A percentile compares a stretch with the other conserved stretches of the same genome.
Conservation (phyloP, 495 filamentous ascomycete genomes). For the Penicillium alfredii region DNA sequence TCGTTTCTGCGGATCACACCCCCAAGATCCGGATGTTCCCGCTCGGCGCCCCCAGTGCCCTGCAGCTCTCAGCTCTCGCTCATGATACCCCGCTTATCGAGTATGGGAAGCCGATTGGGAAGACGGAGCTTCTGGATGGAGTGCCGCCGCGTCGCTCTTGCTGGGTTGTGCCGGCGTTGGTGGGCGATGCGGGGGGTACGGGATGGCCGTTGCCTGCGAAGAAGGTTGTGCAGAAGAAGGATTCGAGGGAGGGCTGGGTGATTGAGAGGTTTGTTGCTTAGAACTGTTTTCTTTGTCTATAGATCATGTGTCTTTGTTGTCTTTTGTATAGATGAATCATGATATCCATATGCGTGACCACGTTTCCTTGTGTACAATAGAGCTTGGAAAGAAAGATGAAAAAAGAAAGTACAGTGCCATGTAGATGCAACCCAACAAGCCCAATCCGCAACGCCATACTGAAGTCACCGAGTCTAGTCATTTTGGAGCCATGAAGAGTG, state of each 20-base stretch:
- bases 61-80: conserved; percentile 72
- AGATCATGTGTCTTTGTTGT: too few relatives aligned
- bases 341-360: conserved; percentile 21
- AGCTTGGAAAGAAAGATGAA: too few relatives aligned
- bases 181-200: conserved; percentile 59
- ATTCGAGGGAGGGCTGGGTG: conserved; percentile 68
- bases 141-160: conserved; percentile 58
- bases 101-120: conserved; percentile 85
- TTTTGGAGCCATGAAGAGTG: too few relatives aligned
- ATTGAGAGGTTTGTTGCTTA: conserved; percentile 54
- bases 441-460: too few relatives aligned
- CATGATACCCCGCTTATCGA: conserved; percentile 78
- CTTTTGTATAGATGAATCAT: conserved; percentile 24
- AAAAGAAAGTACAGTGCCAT: too few relatives aligned
- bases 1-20: conserved; percentile 38
- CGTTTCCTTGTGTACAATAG: too few relatives aligned
- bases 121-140: conserved; percentile 57
- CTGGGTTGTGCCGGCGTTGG: conserved; percentile 71
- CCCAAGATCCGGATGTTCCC: conserved; percentile 85
- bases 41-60: conserved; percentile 67
- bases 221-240: conserved; percentile 76
- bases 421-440: too few relatives aligned
- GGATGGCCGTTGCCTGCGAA: conserved; percentile 81
- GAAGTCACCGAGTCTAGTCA: too few relatives aligned
- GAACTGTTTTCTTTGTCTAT: conserved; percentile 2